A percentile compares a stretch with the other conserved stretches of the same genome.
Evolutionary conservation across 1,139 yeast species (phyloP).

Genomic region (Yamadazyma sp.): DNA sequence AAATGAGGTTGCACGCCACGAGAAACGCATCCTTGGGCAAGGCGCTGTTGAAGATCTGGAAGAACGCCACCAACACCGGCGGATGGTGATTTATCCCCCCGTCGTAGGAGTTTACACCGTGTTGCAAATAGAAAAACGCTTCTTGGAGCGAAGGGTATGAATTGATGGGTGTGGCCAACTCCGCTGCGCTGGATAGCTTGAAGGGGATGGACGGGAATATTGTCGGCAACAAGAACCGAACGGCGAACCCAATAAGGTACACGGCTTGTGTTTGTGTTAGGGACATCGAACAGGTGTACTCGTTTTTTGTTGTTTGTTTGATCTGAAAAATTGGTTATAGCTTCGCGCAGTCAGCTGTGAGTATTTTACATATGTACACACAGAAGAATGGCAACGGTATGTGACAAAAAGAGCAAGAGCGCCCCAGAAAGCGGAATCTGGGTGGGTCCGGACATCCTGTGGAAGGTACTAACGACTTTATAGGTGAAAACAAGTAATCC

Average conservation of each 20-base stretch:
- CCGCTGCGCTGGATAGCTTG: constrained; percentile 46
- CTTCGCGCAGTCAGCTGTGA: neutral
- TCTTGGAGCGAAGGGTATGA: constrained; percentile 71
- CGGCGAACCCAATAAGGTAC: constrained; percentile 25
- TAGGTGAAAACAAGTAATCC: constrained; percentile 52
- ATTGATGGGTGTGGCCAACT: constrained; percentile 77
- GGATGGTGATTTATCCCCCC: constrained; percentile 90
- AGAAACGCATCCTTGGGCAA: constrained; percentile 20
- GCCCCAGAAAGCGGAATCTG: no score
- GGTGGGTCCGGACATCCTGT: neutral
- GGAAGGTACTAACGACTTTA: constrained; percentile 3
- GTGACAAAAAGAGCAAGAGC: no score
- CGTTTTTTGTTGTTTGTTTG: neutral
- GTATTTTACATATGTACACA: neutral
- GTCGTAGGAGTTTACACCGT: constrained; percentile 66
- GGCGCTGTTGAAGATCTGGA: constrained; percentile 23
- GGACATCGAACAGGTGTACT: constrained; percentile 1
- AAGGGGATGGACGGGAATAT: constrained; percentile 32
- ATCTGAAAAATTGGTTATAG: neutral
- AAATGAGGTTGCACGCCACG: constrained; percentile 27
- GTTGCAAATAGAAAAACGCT: constrained; percentile 69
- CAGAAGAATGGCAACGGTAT: no score
- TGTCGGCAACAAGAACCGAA: constrained; percentile 34
- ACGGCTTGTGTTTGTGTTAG: neutral
- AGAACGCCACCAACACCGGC: constrained; percentile 60